Conservation (phyloP, 768 basidiomycete genomes). For the Mycena haematopus region DNA sequence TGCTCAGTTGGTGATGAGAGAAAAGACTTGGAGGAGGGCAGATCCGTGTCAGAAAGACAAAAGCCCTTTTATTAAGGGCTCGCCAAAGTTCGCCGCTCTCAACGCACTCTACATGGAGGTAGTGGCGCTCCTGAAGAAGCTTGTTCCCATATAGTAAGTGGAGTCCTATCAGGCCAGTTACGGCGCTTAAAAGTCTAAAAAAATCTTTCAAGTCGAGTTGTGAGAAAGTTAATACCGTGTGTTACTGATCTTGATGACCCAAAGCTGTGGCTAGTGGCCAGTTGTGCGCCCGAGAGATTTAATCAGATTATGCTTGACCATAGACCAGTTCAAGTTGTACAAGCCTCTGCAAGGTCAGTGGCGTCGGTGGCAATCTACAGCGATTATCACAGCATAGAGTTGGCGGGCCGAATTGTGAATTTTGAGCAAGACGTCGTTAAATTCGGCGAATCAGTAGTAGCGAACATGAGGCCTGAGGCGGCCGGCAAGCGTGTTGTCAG, state of each 20-base stretch:
- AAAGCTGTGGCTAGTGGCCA: no score
- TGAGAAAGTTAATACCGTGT: constrained; percentile 2
- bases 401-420: neutral
- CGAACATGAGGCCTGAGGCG: neutral
- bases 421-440: neutral
- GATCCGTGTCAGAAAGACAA: neutral
- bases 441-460: constrained; percentile 6
- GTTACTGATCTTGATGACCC: no score
- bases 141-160: constrained; percentile 20
- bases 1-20: constrained; percentile 14
- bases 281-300: no score
- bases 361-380: no score
- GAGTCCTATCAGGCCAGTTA: constrained; percentile 19
- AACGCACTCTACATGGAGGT: constrained; percentile 16
- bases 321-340: no score
- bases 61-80: constrained; percentile 14
- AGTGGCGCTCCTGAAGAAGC: constrained; percentile 14
- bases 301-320: no score
- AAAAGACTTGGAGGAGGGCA: constrained; percentile 13
- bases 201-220: neutral
- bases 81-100: constrained; percentile 7
- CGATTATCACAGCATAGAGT: neutral
- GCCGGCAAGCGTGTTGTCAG: constrained; percentile 1
- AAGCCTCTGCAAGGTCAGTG: no score
- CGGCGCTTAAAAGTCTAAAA: constrained; percentile 17